Evolutionary conservation across 441 rosid genomes (phyloP), one percentile per base, ranked within the genome.

Genomic region (Arabidopsis lyrata): DNA sequence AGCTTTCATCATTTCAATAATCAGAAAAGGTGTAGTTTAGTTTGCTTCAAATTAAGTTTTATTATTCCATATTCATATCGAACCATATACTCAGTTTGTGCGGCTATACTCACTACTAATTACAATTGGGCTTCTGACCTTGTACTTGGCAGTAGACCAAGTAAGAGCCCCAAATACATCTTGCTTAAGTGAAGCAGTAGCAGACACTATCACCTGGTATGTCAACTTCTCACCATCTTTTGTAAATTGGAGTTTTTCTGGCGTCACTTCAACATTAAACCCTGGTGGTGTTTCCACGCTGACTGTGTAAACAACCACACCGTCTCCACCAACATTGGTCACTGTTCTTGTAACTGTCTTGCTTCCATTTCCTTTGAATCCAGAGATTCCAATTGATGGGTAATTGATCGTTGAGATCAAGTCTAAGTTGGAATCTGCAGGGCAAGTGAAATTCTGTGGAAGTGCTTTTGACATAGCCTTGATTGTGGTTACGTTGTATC

Each of bases 121-220:
- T n/a, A 81, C 89, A 76, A 89, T 83, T 32, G 90, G 92, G 55
- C 78, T 86, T 16, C 90, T 84, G 75, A 86, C 97, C 22, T 72
- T 83, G 45, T 81, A 74, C 68, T 83, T 85, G 5, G 81, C 83
- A 35, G 81, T 82, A 1, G 85, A 78, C 95, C 95, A 90, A 7
- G 88, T 89, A 14, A 90, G 86, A 15, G 87, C 81, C 35, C 94
- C 95, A 52, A 92, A 88, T 12, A 75, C 80, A 76, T 88, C 86
- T 14, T 81, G 35, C 8, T 78, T 66, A 11, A 47, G 41, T 1
- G 75, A 36, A 57, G 73, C 63, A 56, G 62, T 24, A 7, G 83
- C 36, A 18, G 86, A 78, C 78, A 88, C 85, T 24, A 22, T 48
- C 49, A 78, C 90, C 39, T 82, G 82, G 71, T 86, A 87, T 12